phyloP scores from a whole-genome alignment of 148 eudicot genomes.

The Nyssa sinensis region DNA sequence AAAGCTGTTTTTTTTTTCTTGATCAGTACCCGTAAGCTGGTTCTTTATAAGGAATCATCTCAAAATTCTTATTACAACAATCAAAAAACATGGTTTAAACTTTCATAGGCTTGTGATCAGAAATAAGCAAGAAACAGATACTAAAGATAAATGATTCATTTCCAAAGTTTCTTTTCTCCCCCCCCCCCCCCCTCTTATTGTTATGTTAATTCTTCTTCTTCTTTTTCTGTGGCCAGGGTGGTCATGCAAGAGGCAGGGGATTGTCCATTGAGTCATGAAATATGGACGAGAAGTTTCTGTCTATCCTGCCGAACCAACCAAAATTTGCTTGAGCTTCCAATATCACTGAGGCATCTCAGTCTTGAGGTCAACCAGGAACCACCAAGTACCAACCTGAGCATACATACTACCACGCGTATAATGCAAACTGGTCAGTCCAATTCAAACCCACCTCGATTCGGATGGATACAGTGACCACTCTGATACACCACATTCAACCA shows the following conservation, averaged over 20 bases:
- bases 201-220: too few species aligned
- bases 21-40: background rate
- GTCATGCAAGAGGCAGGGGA: too few species aligned
- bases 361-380: background rate
- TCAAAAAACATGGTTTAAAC: background rate
- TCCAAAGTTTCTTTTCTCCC: too few species aligned
- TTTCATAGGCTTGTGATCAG: too few species aligned
- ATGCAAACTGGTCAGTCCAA: background rate
- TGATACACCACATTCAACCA: background rate
- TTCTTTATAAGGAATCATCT: background rate
- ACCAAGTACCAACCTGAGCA: background rate
- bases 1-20: too few species aligned
- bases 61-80: background rate
- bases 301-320: background rate
- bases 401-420: background rate
- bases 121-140: too few species aligned
- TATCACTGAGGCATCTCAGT: background rate
- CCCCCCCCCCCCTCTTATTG: too few species aligned
- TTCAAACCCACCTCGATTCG: background rate
- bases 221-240: too few species aligned
- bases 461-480: background rate
- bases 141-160: too few species aligned
- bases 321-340: background rate
- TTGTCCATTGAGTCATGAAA: too few species aligned
- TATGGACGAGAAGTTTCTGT: background rate